A percentile compares a stretch with the other conserved stretches of the same genome.
phyloP scores from a whole-genome alignment of 371 early-diverging fungal genomes.

The Mortierella sp. region DNA sequence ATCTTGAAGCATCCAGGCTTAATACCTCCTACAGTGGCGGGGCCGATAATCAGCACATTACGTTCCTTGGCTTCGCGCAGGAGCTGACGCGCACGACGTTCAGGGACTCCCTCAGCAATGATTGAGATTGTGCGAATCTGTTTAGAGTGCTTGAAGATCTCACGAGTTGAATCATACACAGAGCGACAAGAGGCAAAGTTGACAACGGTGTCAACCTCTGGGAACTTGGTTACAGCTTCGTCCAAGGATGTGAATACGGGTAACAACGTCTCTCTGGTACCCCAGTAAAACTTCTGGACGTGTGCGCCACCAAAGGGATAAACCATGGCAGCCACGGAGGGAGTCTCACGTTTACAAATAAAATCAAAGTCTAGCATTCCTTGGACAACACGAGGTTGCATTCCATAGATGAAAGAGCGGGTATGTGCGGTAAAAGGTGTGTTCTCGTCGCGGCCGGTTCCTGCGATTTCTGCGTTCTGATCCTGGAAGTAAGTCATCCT shows the following conservation, averaged over 20 bases:
- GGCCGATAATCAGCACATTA: slow-evolving; percentile 94
- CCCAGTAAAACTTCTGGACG: slow-evolving; percentile 99
- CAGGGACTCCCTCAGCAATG: slow-evolving; percentile 99
- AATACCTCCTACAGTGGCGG: slow-evolving; percentile 99
- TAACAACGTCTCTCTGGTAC: slow-evolving; percentile 95
- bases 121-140: slow-evolving; percentile 96
- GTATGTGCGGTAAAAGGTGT: slow-evolving; percentile 91
- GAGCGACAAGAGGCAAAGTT: slow-evolving; percentile 98
- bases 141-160: slow-evolving; percentile 79
- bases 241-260: slow-evolving; percentile 92
- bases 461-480: slow-evolving; percentile 25
- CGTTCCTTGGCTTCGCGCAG: slow-evolving; percentile 86
- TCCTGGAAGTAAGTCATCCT: slow-evolving; percentile 70
- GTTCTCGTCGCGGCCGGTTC: slow-evolving; percentile 48
- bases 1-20: slow-evolving; percentile 99
- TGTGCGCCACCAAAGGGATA: slow-evolving; percentile 99
- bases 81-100: slow-evolving; percentile 94
- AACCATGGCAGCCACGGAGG: slow-evolving; percentile 99
- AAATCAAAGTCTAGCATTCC: slow-evolving; percentile 99
- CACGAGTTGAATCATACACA: slow-evolving; percentile 92
- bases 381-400: slow-evolving; percentile 99
- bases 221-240: slow-evolving; percentile 88
- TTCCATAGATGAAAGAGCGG: slow-evolving; percentile 96
- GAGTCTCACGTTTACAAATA: slow-evolving; percentile 95
- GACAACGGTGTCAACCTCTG: slow-evolving; percentile 94